Percentiles rank a stretch among this genome's conserved stretches.
Evolutionary conservation across 148 eudicot species (phyloP).

Genomic region (Fallopia convolvulus): DNA sequence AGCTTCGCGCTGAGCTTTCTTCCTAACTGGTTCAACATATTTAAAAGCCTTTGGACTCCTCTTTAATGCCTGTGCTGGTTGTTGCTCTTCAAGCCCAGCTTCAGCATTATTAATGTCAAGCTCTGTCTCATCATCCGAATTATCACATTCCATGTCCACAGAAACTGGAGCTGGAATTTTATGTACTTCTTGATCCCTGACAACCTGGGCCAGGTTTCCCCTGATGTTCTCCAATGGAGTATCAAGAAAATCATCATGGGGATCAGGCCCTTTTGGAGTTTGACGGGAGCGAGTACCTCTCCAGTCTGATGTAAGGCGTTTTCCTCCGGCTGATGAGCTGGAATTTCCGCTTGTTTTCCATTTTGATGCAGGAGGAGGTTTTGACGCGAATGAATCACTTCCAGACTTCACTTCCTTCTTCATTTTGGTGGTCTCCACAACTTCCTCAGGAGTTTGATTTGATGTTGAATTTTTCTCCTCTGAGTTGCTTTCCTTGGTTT

Average conservation of each 20-base stretch:
- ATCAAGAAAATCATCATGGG: conserved; percentile 92
- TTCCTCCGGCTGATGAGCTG: conserved; percentile 51
- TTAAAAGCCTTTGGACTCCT: conserved; percentile 54
- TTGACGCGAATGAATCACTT: conserved; percentile 25
- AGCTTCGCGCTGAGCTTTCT: conserved; percentile 68
- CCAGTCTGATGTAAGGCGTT: conserved; percentile 70
- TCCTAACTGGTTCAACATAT: conserved; percentile 81
- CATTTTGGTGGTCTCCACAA: background rate
- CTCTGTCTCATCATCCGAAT: conserved; percentile 77
- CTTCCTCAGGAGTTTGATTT: conserved; percentile 18
- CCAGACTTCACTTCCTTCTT: conserved; percentile 20
- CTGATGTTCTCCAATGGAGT: conserved; percentile 82
- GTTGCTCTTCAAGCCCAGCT: conserved; percentile 28
- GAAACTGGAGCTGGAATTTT: conserved; percentile 30
- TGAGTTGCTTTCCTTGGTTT: conserved; percentile 26
- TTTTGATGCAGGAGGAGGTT: conserved; percentile 24
- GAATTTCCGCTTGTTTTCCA: conserved; percentile 24
- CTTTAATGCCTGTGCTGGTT: conserved; percentile 25
- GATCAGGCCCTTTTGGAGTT: conserved; percentile 68
- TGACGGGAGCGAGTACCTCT: conserved; percentile 76
- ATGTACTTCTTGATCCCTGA: conserved; percentile 25
- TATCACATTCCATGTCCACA: conserved; percentile 30
- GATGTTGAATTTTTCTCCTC: conserved; percentile 24
- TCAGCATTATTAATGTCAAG: conserved; percentile 32
- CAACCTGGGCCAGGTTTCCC: conserved; percentile 39